Evolutionary conservation across 768 basidiomycete species (phyloP).

Genomic region (Zangia roseola): DNA sequence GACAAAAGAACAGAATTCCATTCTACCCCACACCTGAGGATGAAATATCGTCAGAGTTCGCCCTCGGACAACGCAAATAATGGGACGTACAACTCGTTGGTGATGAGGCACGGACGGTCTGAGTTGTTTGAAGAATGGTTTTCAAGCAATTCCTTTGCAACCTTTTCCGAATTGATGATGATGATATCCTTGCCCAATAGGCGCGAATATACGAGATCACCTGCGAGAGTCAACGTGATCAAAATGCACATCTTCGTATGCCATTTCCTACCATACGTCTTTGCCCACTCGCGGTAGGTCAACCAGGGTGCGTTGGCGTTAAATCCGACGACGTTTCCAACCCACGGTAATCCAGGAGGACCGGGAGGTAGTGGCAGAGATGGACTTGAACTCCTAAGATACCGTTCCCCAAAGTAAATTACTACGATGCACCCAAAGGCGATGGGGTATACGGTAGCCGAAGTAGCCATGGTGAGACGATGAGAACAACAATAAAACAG

Average conservation of each 20-base stretch:
- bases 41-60: not conserved
- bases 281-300: not conserved
- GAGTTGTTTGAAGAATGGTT: conserved; percentile 40
- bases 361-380: conserved; percentile 1
- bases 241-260: not conserved
- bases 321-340: not conserved
- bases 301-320: not conserved
- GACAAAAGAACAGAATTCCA: conserved; percentile 12
- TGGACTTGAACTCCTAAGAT: not conserved
- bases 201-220: conserved; percentile 3
- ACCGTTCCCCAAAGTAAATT: not conserved
- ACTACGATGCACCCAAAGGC: not conserved
- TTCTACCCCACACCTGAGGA: conserved; percentile 15
- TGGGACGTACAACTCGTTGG: conserved; percentile 4
- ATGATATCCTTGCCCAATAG: conserved; percentile 16
- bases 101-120: conserved; percentile 7
- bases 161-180: conserved; percentile 35
- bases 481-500: too few relatives aligned
- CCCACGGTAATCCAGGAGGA: not conserved
- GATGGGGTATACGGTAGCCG: not conserved
- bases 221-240: not conserved
- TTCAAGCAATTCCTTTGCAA: conserved; percentile 38
- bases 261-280: not conserved
- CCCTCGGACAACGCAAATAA: not conserved
- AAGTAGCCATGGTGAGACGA: too few relatives aligned